Evolutionary conservation across 1,139 yeast genomes (phyloP).

Genomic region (Wickerhamomyces sp.): DNA sequence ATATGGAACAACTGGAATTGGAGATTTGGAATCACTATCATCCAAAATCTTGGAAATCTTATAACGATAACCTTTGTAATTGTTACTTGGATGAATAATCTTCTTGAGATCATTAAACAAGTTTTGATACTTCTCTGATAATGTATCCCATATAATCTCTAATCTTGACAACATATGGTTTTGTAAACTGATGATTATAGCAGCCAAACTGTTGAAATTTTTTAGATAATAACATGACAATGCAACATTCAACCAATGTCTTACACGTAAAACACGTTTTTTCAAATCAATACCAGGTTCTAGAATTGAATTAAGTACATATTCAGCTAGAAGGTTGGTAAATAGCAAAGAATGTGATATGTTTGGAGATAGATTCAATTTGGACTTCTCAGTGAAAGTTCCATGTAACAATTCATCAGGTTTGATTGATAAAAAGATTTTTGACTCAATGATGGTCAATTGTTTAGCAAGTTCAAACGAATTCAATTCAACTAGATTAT

Average conservation of each 20-base stretch:
- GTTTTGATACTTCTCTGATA: constrained; percentile 61
- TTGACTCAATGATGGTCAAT: constrained; percentile 73
- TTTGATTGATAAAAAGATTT: constrained; percentile 59
- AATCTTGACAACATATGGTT: constrained; percentile 75
- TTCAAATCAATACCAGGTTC: constrained; percentile 38
- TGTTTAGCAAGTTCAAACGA: constrained; percentile 84
- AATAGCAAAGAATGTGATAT: constrained; percentile 63
- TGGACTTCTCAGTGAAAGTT: constrained; percentile 62
- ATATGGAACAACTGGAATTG: constrained; percentile 79
- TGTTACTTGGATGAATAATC: constrained; percentile 78
- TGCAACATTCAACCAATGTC: constrained; percentile 82
- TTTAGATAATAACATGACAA: constrained; percentile 75
- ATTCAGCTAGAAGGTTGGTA: constrained; percentile 76
- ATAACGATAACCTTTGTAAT: constrained; percentile 69
- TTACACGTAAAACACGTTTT: constrained; percentile 45
- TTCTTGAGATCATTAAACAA: constrained; percentile 63
- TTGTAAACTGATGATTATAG: constrained; percentile 80
- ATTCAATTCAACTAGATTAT: constrained; percentile 63
- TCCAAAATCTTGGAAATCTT: constrained; percentile 55
- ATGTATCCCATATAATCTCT: constrained; percentile 55
- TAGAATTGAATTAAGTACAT: constrained; percentile 74
- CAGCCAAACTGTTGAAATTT: constrained; percentile 84
- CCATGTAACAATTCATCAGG: constrained; percentile 73
- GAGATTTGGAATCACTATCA: constrained; percentile 43
- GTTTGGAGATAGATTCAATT: constrained; percentile 64